Evolutionary conservation across 2,329 filamentous ascomycete genomes (phyloP), one percentile per base, ranked within the genome.

Genomic region (Lomentospora prolificans): DNA sequence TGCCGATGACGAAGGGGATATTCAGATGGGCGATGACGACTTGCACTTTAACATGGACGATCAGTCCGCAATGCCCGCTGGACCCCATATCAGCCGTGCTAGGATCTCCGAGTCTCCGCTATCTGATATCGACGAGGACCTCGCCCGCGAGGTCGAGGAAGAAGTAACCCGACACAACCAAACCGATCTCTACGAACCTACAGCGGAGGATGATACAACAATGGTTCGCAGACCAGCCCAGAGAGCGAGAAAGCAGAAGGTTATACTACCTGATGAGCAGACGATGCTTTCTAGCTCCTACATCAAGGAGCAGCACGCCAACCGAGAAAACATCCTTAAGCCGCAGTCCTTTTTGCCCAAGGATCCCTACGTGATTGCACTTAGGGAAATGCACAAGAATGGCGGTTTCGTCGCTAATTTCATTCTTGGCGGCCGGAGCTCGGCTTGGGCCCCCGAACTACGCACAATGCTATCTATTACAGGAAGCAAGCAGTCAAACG

Each of bases 391-490:
- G 80, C 94, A 96, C 69, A 90, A 87, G 72, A 90, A 81, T 55
- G 92, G 94, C 55, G 89, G 85, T 39, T 97, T 99, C 64, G 89
- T 96, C 17, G 88, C 86, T 3, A 91, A 83, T 63, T 85, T 96
- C 60, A 85, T 96, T 72, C 85, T 88, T 54, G 89, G 91, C 59
- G 88, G 85, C 36, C 84, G 88, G 60, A 85, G 85, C 62, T 79
- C 82, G 61, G 82, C 82, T 44, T 96, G 90, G 91, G 92, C 92
- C 3, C 92, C 92, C 1, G 94, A 99, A 71, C 79, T 99, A 19
- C 86, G 89, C 58, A 90, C 87, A n/a, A 83, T 99, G 64, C 75
- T 97, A n/a, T 95, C 90, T 1, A 76, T 96, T 44, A 89, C 95
- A 61, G 80, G 89, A 12, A 80, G 95, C 14, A 85, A 85, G 59